Evolutionary conservation across 1,284 basidiomycete species (phyloP).

Genomic region (Boletus sp.): DNA sequence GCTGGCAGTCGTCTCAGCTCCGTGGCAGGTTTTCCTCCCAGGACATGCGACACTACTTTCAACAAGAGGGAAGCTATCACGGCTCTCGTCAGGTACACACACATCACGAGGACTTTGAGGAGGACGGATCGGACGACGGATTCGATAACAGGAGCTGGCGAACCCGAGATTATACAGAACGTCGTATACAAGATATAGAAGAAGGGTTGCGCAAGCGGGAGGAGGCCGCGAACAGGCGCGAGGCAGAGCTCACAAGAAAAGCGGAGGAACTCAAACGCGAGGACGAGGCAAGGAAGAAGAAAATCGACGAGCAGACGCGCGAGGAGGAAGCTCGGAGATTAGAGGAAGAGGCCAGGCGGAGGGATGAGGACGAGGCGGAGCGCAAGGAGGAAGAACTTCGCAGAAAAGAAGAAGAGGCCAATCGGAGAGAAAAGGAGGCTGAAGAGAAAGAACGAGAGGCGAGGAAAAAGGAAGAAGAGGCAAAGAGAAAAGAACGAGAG

Average conservation of each 20-base stretch:
- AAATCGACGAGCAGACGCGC: slow-evolving; percentile 26
- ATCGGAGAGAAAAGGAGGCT: slow-evolving; percentile 29
- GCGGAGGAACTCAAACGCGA: slow-evolving; percentile 36
- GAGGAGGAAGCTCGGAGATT: slow-evolving; percentile 30
- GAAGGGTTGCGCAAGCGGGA: slow-evolving; percentile 34
- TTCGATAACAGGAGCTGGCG: slow-evolving; percentile 37
- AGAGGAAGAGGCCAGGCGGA: slow-evolving; percentile 27
- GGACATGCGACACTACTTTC: slow-evolving; percentile 34
- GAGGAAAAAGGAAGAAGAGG: slow-evolving; percentile 26
- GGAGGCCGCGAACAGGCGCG: slow-evolving; percentile 38
- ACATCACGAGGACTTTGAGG: slow-evolving; percentile 37
- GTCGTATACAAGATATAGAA: slow-evolving; percentile 37
- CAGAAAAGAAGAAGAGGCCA: slow-evolving; percentile 38
- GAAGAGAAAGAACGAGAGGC: slow-evolving; percentile 30
- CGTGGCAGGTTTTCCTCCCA: slow-evolving; percentile 34
- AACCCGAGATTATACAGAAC: slow-evolving; percentile 38
- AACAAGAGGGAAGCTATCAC: slow-evolving; percentile 24
- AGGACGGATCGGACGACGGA: slow-evolving; percentile 42
- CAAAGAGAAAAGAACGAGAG: slow-evolving; percentile 29
- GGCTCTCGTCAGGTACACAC: slow-evolving; percentile 29
- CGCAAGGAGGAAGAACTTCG: slow-evolving; percentile 36
- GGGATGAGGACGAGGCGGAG: slow-evolving; percentile 27
- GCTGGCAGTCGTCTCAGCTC: slow-evolving; percentile 38
- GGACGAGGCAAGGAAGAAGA: slow-evolving; percentile 31
- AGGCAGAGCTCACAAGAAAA: slow-evolving; percentile 31